phyloP scores from a whole-genome alignment of 176 grass and related monocot genomes.

The Microstegium vimineum region DNA sequence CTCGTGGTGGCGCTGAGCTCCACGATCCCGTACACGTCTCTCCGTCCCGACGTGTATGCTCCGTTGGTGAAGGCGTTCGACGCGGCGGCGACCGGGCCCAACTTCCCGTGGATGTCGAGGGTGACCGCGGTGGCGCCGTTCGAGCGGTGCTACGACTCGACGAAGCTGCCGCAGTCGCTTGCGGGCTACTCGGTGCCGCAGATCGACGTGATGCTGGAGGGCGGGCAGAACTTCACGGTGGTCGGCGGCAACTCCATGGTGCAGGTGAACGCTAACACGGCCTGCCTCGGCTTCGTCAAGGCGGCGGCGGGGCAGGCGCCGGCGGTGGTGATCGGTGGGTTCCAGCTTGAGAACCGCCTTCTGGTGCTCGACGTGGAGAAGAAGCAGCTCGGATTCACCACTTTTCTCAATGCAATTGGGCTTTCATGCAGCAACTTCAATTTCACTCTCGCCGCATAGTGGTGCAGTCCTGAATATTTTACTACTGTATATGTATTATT shows the following conservation, averaged over 20 bases:
- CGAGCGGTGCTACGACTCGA: slow-evolving; percentile 46
- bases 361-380: slow-evolving; percentile 45
- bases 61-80: slow-evolving; percentile 26
- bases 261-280: slow-evolving; percentile 11
- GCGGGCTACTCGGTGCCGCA: slow-evolving; percentile 46
- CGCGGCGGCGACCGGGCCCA: not conserved
- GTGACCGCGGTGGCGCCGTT: slow-evolving; percentile 14
- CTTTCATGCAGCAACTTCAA: slow-evolving; percentile 46
- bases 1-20: slow-evolving; percentile 25
- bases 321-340: slow-evolving; percentile 41
- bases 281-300: slow-evolving; percentile 35
- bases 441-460: slow-evolving; percentile 19
- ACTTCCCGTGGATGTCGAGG: not conserved
- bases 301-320: not conserved
- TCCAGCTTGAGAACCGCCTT: slow-evolving; percentile 61
- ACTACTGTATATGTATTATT: not conserved
- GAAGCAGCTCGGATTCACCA: slow-evolving; percentile 21
- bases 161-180: not conserved
- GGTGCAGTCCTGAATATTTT: not conserved
- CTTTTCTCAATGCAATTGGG: not conserved
- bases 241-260: slow-evolving; percentile 43
- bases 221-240: slow-evolving; percentile 29
- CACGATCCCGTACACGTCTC: slow-evolving; percentile 21
- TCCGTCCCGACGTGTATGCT: slow-evolving; percentile 37
- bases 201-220: slow-evolving; percentile 29